Percentiles rank a stretch among this genome's conserved stretches.
Evolutionary conservation across 2,329 filamentous ascomycete genomes (phyloP).

Genomic region (Lachnellula willkommii): DNA sequence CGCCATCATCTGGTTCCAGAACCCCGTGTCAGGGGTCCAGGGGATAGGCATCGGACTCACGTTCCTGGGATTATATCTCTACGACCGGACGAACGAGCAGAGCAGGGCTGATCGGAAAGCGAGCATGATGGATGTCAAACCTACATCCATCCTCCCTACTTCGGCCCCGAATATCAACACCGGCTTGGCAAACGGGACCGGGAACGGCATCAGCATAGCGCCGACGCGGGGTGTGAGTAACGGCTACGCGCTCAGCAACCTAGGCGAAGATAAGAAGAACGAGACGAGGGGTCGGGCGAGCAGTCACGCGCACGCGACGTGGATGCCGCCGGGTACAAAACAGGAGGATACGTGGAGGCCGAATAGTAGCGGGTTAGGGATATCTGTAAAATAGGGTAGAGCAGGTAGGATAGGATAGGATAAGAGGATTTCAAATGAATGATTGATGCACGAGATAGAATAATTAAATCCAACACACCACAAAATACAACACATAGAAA

Average conservation of each 20-base stretch:
- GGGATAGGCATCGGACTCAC: slow-evolving; percentile 81
- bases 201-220: slow-evolving; percentile 28
- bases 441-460: no score
- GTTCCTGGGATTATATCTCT: slow-evolving; percentile 88
- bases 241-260: slow-evolving; percentile 37
- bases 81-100: slow-evolving; percentile 85
- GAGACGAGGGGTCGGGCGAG: slow-evolving; percentile 43
- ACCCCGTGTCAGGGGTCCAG: slow-evolving; percentile 76
- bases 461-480: no score
- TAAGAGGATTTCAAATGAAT: background rate
- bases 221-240: slow-evolving; percentile 40
- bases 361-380: slow-evolving; percentile 10
- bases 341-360: slow-evolving; percentile 77
- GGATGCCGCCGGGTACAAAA: slow-evolving; percentile 74
- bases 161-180: slow-evolving; percentile 5
- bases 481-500: no score
- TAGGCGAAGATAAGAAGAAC: slow-evolving; percentile 29
- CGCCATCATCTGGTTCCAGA: slow-evolving; percentile 94
- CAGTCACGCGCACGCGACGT: slow-evolving; percentile 46
- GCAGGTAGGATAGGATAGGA: background rate
- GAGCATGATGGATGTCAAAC: slow-evolving; percentile 53
- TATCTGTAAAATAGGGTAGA: background rate
- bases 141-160: slow-evolving; percentile 28
- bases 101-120: slow-evolving; percentile 83
- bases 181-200: slow-evolving; percentile 22